phyloP scores from a whole-genome alignment of 2,329 filamentous ascomycete species.

The Fusarium equiseti region DNA sequence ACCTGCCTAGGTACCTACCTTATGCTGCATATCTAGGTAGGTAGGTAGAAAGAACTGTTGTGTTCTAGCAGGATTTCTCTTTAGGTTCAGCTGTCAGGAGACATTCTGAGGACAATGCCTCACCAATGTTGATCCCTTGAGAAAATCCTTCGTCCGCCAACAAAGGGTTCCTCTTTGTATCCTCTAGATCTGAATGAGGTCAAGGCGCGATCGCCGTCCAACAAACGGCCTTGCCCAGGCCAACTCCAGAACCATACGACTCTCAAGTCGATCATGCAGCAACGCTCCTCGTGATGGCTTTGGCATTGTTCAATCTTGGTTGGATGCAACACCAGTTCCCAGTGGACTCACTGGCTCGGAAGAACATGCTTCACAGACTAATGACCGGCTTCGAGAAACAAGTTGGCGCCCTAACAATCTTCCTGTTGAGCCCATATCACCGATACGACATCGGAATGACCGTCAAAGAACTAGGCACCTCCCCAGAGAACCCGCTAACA shows the following conservation, averaged over 20 bases:
- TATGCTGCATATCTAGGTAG: neutral
- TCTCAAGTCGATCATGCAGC: neutral
- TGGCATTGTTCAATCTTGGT: slow-evolving; percentile 26
- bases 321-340: slow-evolving; percentile 2
- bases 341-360: neutral
- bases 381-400: neutral
- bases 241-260: neutral
- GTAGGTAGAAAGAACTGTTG: neutral
- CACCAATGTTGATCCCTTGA: neutral
- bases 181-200: slow-evolving; percentile 16
- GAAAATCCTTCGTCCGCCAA: neutral
- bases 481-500: neutral
- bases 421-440: neutral
- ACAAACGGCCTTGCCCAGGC: neutral
- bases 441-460: neutral
- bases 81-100: neutral
- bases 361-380: neutral
- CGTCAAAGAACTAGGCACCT: neutral
- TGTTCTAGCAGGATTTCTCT: neutral
- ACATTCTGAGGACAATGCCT: neutral
- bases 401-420: slow-evolving; percentile 24
- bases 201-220: slow-evolving; percentile 1
- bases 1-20: neutral
- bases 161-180: neutral
- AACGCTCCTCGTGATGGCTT: neutral